Evolutionary conservation across 306 rosid species (phyloP).

Genomic region (Echinosophora koreensis): DNA sequence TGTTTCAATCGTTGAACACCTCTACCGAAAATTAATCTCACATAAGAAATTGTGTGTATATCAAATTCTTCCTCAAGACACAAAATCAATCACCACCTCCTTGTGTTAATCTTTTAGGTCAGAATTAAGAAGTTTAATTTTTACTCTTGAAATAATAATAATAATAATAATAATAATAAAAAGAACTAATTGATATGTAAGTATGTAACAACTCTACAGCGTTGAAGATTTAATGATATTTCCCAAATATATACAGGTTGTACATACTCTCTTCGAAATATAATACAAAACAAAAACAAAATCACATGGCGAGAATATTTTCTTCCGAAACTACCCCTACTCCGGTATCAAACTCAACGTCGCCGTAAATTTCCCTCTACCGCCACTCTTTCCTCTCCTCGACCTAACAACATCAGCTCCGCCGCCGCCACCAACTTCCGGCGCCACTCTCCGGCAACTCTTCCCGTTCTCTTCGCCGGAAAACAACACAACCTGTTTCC

Average conservation of each 20-base stretch:
- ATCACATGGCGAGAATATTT: not conserved
- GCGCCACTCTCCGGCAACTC: slow-evolving; percentile 33
- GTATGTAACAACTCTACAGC: not conserved
- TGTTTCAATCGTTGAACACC: too few relatives aligned
- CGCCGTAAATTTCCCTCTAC: slow-evolving; percentile 46
- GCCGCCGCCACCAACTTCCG: not conserved
- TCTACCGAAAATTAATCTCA: too few relatives aligned
- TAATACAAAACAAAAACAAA: not conserved
- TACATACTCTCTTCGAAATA: too few relatives aligned
- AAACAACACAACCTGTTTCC: slow-evolving; percentile 39
- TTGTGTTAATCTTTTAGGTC: too few relatives aligned
- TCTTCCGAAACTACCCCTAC: slow-evolving; percentile 57
- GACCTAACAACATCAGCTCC: not conserved
- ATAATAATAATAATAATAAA: too few relatives aligned
- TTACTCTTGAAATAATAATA: not conserved
- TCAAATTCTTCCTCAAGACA: too few relatives aligned
- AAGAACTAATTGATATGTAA: too few relatives aligned
- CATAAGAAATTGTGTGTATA: too few relatives aligned
- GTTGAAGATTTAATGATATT: not conserved
- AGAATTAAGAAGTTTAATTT: not conserved
- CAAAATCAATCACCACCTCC: too few relatives aligned
- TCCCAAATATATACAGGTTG: slow-evolving; percentile 9
- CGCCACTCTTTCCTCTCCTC: slow-evolving; percentile 44
- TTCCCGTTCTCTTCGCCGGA: slow-evolving; percentile 49
- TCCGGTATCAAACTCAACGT: slow-evolving; percentile 74